These are phyloP conservation scores for Nigrograna mackinnonii DNA, from an alignment of 2,329 filamentous ascomycete species.

Conservation along the genomic window DNA sequence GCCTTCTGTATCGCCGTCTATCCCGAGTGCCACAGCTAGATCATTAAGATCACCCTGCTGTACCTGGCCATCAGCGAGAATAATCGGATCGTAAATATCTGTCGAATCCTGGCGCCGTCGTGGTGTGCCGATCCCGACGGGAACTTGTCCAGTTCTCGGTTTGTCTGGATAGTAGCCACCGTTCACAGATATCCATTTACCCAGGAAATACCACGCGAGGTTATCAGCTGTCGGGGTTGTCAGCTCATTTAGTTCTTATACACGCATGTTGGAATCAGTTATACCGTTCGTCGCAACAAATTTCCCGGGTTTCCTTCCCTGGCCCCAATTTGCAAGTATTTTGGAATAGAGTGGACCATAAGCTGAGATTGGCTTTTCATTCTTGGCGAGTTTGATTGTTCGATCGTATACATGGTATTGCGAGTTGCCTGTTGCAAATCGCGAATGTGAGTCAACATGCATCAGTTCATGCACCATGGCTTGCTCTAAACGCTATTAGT, in stretches of 20 bases:
- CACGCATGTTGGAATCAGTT: too few relatives aligned
- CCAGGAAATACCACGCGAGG: neutral
- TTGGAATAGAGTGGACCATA: neutral
- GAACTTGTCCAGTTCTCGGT: neutral
- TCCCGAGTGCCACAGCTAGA: neutral
- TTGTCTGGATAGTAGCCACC: neutral
- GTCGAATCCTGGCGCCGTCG: neutral
- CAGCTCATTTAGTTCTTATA: neutral
- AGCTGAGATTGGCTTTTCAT: neutral
- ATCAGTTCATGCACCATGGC: neutral
- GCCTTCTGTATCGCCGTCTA: too few relatives aligned
- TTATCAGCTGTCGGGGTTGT: neutral
- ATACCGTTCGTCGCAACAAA: neutral
- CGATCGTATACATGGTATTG: neutral
- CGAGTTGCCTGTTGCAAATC: neutral
- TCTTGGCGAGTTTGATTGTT: neutral
- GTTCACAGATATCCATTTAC: neutral
- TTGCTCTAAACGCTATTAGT: neutral
- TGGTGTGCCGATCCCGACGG: neutral
- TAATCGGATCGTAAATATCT: neutral
- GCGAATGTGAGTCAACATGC: neutral
- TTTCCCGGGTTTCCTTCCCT: neutral
- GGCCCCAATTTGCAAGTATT: too few relatives aligned
- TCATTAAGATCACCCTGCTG: neutral
- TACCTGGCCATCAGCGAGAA: neutral